Conservation (phyloP, 371 early-diverging fungal genomes). For the Mucor racemosus region DNA sequence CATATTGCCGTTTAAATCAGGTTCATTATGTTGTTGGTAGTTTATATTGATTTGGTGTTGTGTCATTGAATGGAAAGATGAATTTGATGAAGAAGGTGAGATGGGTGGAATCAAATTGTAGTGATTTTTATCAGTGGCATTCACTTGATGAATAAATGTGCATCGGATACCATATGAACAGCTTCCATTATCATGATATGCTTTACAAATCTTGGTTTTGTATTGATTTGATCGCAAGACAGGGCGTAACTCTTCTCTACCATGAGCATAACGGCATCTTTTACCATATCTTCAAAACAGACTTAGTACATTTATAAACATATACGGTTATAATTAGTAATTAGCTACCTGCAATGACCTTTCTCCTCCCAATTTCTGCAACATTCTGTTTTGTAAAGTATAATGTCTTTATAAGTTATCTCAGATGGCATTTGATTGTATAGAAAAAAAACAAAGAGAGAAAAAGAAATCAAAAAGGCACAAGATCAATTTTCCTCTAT, state of each 20-base stretch:
- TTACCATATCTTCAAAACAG: conserved; percentile 67
- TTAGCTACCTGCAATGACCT: conserved; percentile 72
- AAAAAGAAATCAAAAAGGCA: neutral
- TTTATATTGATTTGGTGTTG: neutral
- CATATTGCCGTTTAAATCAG: neutral
- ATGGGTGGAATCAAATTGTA: neutral
- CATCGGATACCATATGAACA: conserved; percentile 93
- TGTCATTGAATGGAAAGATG: neutral
- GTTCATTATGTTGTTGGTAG: conserved; percentile 27
- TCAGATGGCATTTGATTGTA: conserved; percentile 13
- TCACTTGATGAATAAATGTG: conserved; percentile 82
- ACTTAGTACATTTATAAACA: neutral
- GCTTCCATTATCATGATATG: conserved; percentile 82
- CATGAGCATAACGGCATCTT: conserved; percentile 96
- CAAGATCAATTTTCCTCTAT: neutral
- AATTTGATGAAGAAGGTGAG: neutral
- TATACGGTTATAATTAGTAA: neutral
- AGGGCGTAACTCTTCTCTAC: conserved; percentile 72
- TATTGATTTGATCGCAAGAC: conserved; percentile 89
- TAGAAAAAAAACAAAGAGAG: neutral
- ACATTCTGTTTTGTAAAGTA: conserved; percentile 92
- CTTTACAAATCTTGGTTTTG: conserved; percentile 85
- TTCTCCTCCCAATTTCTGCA: conserved; percentile 85
- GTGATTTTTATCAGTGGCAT: neutral
- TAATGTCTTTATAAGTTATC: conserved; percentile 54